Percentiles rank a stretch among this genome's conserved stretches.
Evolutionary conservation across 1,139 yeast species (phyloP).

Genomic region (Saccharomyces hybrid): DNA sequence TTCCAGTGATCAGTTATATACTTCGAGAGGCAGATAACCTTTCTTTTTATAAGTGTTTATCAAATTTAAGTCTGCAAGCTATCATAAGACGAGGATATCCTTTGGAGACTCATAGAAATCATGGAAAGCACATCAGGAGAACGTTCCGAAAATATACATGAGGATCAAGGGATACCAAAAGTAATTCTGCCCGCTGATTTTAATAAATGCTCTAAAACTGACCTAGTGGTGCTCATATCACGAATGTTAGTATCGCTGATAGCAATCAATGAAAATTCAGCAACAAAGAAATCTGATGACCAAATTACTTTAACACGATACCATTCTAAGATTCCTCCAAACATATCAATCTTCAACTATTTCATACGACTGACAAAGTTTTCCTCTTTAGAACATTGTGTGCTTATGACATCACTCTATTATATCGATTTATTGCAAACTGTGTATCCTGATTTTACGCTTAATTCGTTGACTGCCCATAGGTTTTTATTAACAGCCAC

Average conservation of each 20-base stretch:
- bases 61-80: neutral
- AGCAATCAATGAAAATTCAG: conserved; percentile 49
- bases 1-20: neutral
- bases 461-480: conserved; percentile 89
- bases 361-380: conserved; percentile 71
- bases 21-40: neutral
- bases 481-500: conserved; percentile 86
- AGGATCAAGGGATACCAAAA: conserved; percentile 3
- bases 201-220: conserved; percentile 61
- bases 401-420: conserved; percentile 71
- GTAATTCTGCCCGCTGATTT: conserved; percentile 30
- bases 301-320: conserved; percentile 60
- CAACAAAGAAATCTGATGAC: neutral
- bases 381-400: conserved; percentile 77
- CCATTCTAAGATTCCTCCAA: conserved; percentile 89
- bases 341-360: conserved; percentile 73
- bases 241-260: conserved; percentile 75
- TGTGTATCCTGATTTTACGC: conserved; percentile 70
- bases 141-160: neutral
- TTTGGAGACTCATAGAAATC: neutral
- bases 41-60: neutral
- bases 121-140: neutral
- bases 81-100: neutral
- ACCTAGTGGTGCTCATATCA: conserved; percentile 62
- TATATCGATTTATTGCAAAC: conserved; percentile 80